A percentile compares a stretch with the other conserved stretches of the same genome.
Conservation (phyloP, 2,329 filamentous ascomycete genomes). For the Ophiognomonia clavigignenti-juglandacearum region DNA sequence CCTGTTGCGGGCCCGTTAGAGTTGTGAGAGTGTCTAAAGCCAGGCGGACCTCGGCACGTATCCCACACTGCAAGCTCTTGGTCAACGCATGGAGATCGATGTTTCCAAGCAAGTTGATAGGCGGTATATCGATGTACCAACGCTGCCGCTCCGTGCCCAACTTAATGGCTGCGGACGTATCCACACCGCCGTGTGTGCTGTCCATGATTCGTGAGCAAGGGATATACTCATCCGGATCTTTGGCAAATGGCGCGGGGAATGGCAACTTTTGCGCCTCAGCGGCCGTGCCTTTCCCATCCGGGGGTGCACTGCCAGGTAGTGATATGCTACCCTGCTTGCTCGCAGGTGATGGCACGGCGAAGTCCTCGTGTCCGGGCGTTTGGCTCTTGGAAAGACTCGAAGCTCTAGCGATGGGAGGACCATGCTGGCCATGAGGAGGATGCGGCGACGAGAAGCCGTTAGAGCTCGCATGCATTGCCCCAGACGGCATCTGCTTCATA, state of each 20-base stretch:
- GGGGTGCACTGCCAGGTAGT: slow-evolving; percentile 29
- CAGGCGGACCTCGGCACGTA: slow-evolving; percentile 82
- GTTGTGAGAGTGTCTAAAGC: slow-evolving; percentile 79
- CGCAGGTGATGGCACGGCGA: slow-evolving; percentile 39
- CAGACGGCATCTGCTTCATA: slow-evolving; percentile 41
- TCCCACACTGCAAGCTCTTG: slow-evolving; percentile 83
- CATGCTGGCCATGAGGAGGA: slow-evolving; percentile 37
- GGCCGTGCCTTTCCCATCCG: slow-evolving; percentile 23
- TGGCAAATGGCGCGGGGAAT: slow-evolving; percentile 31
- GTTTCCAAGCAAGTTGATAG: slow-evolving; percentile 71
- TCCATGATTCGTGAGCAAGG: slow-evolving; percentile 43
- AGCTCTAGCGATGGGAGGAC: too few relatives aligned
- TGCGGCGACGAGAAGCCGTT: slow-evolving; percentile 47
- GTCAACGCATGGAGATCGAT: slow-evolving; percentile 89
- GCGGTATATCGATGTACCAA: slow-evolving; percentile 70
- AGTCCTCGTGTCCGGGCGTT: slow-evolving; percentile 33
- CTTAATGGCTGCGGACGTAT: slow-evolving; percentile 58
- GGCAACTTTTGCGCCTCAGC: slow-evolving; percentile 21
- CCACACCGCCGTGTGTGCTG: slow-evolving; percentile 66
- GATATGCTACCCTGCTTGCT: slow-evolving; percentile 39
- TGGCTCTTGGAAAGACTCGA: slow-evolving; percentile 49
- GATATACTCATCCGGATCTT: slow-evolving; percentile 48
- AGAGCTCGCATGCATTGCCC: slow-evolving; percentile 38
- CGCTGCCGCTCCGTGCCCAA: slow-evolving; percentile 63
- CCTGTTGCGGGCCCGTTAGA: slow-evolving; percentile 57